Evolutionary conservation across 2,329 filamentous ascomycete genomes (phyloP), one percentile per base, ranked within the genome.

Genomic region (Trichoderma hamatum): DNA sequence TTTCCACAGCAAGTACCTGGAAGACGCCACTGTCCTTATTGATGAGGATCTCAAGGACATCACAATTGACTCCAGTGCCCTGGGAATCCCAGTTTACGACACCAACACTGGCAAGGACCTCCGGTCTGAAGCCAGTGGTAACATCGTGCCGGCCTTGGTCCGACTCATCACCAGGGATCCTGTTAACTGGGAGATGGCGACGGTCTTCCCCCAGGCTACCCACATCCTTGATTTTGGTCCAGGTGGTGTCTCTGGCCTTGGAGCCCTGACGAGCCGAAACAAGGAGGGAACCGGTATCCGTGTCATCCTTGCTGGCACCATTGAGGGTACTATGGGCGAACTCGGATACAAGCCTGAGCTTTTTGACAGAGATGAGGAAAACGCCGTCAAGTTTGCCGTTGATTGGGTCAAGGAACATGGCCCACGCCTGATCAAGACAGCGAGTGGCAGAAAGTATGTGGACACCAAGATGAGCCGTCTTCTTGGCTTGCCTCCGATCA

Each of bases 321-420:
- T 99, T 75, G 92, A 95, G 75, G 95, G 95, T 63, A 94, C 94
- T 24, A 91, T 96, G 70, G 85, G 87, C 36, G 96, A 98, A 80
- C 91, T 99, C 71, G 96, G 96, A 67, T 99, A 97, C 85, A 99
- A 99, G 86, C 92, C 95, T 2, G 96, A 99, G 82, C 86, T 99
- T 63, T 99, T 99, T 75, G 95, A 99, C 78, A 92, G 96, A 69
- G 96, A 99, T 78, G 93, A 94, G 76, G 93, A 97, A 78, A 89
- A 97, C 76, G 94, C 96, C 5, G 91, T 99, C 76, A 96, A 94
- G 80, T 98, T 94, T 78, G 95, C 96, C 60, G 91, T 94, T 34
- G 93, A 99, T 80, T 99, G 96, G 96, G 94, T 99, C 69, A 96
- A 96, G 81, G 94, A 97, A 79, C 94, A 96, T 78, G 94, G 95